A percentile compares a stretch with the other conserved stretches of the same genome.
phyloP scores from a whole-genome alignment of 257 asterid genomes.

The Penstemon davidsonii region DNA sequence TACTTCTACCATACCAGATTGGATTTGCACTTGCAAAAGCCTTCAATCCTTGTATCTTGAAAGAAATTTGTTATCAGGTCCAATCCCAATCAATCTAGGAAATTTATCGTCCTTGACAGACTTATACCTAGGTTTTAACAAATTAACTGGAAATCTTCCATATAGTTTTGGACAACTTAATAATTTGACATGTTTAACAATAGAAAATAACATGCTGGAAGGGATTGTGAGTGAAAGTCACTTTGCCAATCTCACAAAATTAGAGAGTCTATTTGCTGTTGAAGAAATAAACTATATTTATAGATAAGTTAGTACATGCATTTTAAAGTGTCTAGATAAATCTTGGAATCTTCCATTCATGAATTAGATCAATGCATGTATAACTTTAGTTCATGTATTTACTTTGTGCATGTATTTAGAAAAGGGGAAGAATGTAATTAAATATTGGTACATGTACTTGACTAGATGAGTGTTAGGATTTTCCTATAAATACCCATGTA shows the following conservation, averaged over 20 bases:
- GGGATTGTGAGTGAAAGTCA: slow-evolving; percentile 38
- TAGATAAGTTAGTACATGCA: too few relatives aligned
- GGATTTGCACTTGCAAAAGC: slow-evolving; percentile 34
- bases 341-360: too few relatives aligned
- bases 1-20: slow-evolving; percentile 36
- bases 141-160: slow-evolving; percentile 43
- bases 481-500: too few relatives aligned
- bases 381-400: too few relatives aligned
- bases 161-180: slow-evolving; percentile 34
- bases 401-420: too few relatives aligned
- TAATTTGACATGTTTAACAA: not conserved
- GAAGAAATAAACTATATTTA: too few relatives aligned
- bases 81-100: slow-evolving; percentile 34
- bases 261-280: slow-evolving; percentile 23
- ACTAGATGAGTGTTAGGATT: too few relatives aligned
- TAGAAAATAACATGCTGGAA: slow-evolving; percentile 20
- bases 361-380: too few relatives aligned
- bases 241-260: slow-evolving; percentile 35
- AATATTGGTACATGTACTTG: too few relatives aligned
- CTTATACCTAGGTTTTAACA: slow-evolving; percentile 4
- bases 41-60: not conserved
- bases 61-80: slow-evolving; percentile 24
- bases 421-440: too few relatives aligned
- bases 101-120: slow-evolving; percentile 14
- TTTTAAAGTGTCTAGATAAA: too few relatives aligned